Base-by-base conservation (phyloP, 2,329 filamentous ascomycete genomes). In the Ceratocystis alfenasii region DNA sequence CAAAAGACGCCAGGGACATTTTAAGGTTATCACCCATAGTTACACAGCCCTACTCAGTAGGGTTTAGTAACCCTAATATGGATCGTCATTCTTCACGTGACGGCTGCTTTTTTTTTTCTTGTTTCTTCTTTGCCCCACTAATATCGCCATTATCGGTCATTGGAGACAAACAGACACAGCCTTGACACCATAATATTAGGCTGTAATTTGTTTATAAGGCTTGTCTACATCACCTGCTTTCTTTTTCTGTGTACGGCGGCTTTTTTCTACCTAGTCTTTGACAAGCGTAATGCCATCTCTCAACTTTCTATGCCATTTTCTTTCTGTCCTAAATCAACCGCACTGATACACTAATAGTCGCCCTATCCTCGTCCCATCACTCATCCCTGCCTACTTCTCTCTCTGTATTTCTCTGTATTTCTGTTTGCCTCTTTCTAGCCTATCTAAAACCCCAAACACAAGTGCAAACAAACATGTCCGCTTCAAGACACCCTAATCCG, bases 401-500 rank as follows among this genome's bases (percentile, higher is more conserved):
- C 30, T 30, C 30, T 10, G 30, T 30, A 30, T 33, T 22, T 17
- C 53, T 15, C 50, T 20, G 46, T 15, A 15, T 41, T 15, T 41
- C 36, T 41, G 36, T 5, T 41, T 41, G 36, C 15, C 36, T 41
- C 36, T 15, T 10, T 36, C 33, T 36, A 36, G 33, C 10, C 33
- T 36, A 3, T 8, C 33, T 15, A 12, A 41, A 41, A 5, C 10
- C 3, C 36, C 36, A 41, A 15, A 41, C 48, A 53, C 15, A 50
- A 20, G 15, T 20, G 22, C 46, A 48, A 48, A 3, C 25, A 53
- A 22, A 28, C 55, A 63, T 63, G 12, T 62, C 17, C n/a, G 22
- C 36, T 17, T 53, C 36, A 61, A 62, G 64, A 41, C 66, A 12
- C 57, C 63, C 28, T 45, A 68, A 57, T 44, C 50, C 20, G 1